Evolutionary conservation across 208 protist species (phyloP), one percentile per base, ranked within the genome.

Genomic region (Acanthamoeba triangularis): DNA sequence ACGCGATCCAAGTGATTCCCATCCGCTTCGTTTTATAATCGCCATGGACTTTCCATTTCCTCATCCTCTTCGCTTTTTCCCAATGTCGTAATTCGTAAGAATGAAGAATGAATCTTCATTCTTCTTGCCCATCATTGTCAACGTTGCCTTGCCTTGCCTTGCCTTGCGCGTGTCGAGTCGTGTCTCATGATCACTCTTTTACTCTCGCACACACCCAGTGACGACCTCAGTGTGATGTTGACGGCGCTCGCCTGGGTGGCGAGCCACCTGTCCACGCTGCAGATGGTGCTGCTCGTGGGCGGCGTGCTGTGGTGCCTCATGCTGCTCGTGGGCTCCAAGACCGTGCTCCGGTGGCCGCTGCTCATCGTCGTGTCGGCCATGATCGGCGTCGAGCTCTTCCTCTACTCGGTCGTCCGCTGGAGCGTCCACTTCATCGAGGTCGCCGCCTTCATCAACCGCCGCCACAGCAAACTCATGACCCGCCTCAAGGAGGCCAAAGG

Each of bases 331-430:
- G 85, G 85, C 20, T 91, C 85, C 2, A 65, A 72, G 52, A 16
- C 20, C 10, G 85, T 91, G 25, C 61, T 91, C 10, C 85, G 85
- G 3, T 91, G 85, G 85, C 85, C 85, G n/a, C 35, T 91, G 85
- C 85, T 91, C 16, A 3, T 91, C 52, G 18, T 69, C 20, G 85
- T 91, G 10, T 91, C 85, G n/a, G 85, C 85, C 33, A 18, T 91
- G n/a, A 91, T 91, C 35, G 56, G 54, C 85, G 7, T 72, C 33
- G 85, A 91, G 54, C 85, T 91, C 54, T 91, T 91, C 61, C 85
- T 91, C n/a, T 91, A 91, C 85, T 74, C 85, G 13, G 56, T 72
- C 52, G 59, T 91, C 14, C 52, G 85, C 52, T 91, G 85, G 85
- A 41, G 14, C 25, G 85, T 91, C 37, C 85, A 52, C 37, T 69